Percentiles rank a stretch among this genome's conserved stretches.
Evolutionary conservation across 2,329 filamentous ascomycete genomes (phyloP).

Genomic region (Leptodontidium sp.): DNA sequence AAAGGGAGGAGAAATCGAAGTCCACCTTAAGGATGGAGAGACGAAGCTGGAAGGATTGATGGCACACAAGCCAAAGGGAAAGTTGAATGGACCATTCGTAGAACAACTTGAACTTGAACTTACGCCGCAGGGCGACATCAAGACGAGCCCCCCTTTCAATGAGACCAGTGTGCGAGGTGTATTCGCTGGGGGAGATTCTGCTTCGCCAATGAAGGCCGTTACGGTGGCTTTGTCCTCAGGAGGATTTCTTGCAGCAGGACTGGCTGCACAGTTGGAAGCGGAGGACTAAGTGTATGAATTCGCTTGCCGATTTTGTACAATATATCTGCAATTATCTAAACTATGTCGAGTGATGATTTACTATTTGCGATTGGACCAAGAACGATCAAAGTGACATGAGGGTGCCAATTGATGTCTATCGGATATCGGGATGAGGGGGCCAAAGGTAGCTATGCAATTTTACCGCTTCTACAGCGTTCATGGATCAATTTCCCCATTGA

Average conservation of each 20-base stretch:
- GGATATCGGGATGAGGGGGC: background rate
- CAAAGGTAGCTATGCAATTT: background rate
- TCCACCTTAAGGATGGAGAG: constrained; percentile 53
- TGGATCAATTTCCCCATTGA: background rate
- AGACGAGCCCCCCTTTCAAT: constrained; percentile 54
- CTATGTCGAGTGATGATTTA: too few species aligned
- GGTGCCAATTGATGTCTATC: background rate
- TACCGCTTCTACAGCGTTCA: background rate
- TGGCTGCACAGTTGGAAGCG: constrained; percentile 16
- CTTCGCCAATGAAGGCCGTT: constrained; percentile 38
- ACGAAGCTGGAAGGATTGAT: constrained; percentile 51
- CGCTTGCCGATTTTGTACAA: background rate
- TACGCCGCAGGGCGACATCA: constrained; percentile 54
- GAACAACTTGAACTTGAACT: constrained; percentile 55
- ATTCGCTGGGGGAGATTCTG: constrained; percentile 60
- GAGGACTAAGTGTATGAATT: constrained; percentile 10
- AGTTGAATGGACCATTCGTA: constrained; percentile 50
- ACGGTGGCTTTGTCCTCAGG: constrained; percentile 14
- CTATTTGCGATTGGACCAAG: background rate
- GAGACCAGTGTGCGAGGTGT: constrained; percentile 59
- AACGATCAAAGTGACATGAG: background rate
- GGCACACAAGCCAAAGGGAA: constrained; percentile 49
- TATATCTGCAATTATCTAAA: too few species aligned
- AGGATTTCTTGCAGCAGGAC: constrained; percentile 8
- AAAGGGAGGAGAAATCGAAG: constrained; percentile 44